These are phyloP conservation scores for Metschnikowia kunwiensis DNA, from an alignment of 805 yeast genomes.

Conservation along the genomic window DNA sequence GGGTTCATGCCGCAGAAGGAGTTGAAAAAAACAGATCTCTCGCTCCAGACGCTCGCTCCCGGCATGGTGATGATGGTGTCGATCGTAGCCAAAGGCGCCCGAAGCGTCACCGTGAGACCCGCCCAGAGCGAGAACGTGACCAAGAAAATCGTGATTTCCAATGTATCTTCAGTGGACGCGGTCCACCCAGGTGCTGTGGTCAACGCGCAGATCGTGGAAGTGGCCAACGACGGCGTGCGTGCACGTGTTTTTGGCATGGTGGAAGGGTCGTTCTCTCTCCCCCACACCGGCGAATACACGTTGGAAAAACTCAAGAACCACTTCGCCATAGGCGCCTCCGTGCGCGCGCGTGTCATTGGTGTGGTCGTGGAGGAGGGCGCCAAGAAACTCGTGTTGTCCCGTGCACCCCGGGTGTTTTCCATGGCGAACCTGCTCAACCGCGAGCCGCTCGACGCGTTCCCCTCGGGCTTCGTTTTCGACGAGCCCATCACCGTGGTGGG, in stretches of 20 bases:
- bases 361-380: conserved; percentile 46
- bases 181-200: conserved; percentile 83
- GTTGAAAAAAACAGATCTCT: conserved; percentile 37
- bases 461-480: conserved; percentile 66
- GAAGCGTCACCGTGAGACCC: conserved; percentile 59
- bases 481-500: conserved; percentile 60
- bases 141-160: conserved; percentile 40
- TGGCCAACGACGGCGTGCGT: conserved; percentile 59
- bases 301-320: conserved; percentile 52
- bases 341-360: conserved; percentile 71
- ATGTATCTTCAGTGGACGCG: conserved; percentile 73
- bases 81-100: conserved; percentile 40
- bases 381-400: conserved; percentile 62
- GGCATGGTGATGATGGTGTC: conserved; percentile 74
- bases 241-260: conserved; percentile 73
- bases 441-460: conserved; percentile 57
- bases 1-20: conserved; percentile 81
- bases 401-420: conserved; percentile 52
- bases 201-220: conserved; percentile 64
- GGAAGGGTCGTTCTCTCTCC: conserved; percentile 63
- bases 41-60: conserved; percentile 35
- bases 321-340: conserved; percentile 61
- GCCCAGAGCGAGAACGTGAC: conserved; percentile 43
- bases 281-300: conserved; percentile 58
- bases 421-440: conserved; percentile 22